Percentiles rank a stretch among this genome's conserved stretches.
phyloP scores from a whole-genome alignment of 1,284 basidiomycete genomes.

The Schizophyllum amplum region DNA sequence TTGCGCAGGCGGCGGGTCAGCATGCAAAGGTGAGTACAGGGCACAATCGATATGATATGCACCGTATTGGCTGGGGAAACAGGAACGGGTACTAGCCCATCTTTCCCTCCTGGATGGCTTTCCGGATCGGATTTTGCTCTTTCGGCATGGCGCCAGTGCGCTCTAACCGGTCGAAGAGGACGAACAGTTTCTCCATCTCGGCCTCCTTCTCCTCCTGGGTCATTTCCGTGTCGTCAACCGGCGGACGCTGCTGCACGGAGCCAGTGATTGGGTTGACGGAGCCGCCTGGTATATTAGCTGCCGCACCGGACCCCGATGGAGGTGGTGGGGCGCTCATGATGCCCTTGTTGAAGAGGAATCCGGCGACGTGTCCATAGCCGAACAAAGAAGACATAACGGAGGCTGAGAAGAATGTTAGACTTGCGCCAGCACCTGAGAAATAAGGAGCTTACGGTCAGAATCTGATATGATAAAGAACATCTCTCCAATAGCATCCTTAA shows the following conservation, averaged over 20 bases:
- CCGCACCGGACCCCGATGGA: conserved; percentile 31
- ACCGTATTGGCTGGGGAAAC: not conserved
- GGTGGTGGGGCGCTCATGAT: conserved; percentile 54
- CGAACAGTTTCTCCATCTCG: conserved; percentile 86
- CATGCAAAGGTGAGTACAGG: not conserved
- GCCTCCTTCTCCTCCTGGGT: conserved; percentile 86
- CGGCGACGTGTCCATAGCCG: conserved; percentile 90
- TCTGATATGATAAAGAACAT: conserved; percentile 77
- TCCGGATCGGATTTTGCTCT: conserved; percentile 64
- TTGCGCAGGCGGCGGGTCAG: not conserved
- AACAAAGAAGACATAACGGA: conserved; percentile 62
- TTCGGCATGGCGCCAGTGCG: conserved; percentile 57
- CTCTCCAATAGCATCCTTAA: conserved; percentile 78
- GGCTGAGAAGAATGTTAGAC: conserved; percentile 32
- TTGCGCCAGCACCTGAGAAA: not conserved
- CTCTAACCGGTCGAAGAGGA: conserved; percentile 83
- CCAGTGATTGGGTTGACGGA: conserved; percentile 78
- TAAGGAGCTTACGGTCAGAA: conserved; percentile 35
- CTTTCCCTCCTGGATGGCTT: conserved; percentile 55
- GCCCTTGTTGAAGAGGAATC: conserved; percentile 85
- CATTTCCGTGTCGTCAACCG: conserved; percentile 50
- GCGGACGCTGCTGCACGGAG: conserved; percentile 33
- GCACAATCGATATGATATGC: not conserved
- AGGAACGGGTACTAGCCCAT: not conserved
- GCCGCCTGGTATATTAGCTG: conserved; percentile 20